Conservation (phyloP, 2,329 filamentous ascomycete genomes). For the Plenodomus lindquistii region DNA sequence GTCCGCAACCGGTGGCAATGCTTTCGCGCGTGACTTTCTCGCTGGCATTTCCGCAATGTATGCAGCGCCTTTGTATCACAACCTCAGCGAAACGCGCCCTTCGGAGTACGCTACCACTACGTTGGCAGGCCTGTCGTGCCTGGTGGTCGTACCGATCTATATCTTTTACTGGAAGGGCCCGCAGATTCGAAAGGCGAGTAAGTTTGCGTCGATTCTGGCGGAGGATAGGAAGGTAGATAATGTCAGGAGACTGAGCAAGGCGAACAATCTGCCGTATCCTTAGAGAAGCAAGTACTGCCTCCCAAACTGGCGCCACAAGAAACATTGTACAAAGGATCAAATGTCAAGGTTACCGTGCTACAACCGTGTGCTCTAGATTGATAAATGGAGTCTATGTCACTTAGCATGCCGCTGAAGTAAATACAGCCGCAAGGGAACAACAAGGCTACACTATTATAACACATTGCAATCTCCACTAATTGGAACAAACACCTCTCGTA, state of each 20-base stretch:
- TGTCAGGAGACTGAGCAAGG: constrained; percentile 23
- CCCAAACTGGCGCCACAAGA: too few species aligned
- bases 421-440: too few species aligned
- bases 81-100: constrained; percentile 43
- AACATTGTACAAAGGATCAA: too few species aligned
- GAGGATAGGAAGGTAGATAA: constrained; percentile 27
- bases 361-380: too few species aligned
- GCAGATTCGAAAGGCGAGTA: constrained; percentile 54
- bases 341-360: too few species aligned
- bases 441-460: too few species aligned
- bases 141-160: constrained; percentile 45
- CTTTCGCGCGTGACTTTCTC: constrained; percentile 72
- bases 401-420: too few species aligned
- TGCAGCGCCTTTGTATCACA: constrained; percentile 60
- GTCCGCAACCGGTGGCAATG: constrained; percentile 75
- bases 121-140: constrained; percentile 55
- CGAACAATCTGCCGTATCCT: constrained; percentile 12
- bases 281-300: constrained; percentile 1
- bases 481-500: too few species aligned
- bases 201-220: constrained; percentile 51
- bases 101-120: constrained; percentile 57
- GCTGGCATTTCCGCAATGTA: constrained; percentile 72
- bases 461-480: too few species aligned
- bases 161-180: constrained; percentile 59
- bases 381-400: too few species aligned